These are phyloP conservation scores for Chiua sp. DNA, from an alignment of 1,284 basidiomycete genomes.

Conservation along the genomic window DNA sequence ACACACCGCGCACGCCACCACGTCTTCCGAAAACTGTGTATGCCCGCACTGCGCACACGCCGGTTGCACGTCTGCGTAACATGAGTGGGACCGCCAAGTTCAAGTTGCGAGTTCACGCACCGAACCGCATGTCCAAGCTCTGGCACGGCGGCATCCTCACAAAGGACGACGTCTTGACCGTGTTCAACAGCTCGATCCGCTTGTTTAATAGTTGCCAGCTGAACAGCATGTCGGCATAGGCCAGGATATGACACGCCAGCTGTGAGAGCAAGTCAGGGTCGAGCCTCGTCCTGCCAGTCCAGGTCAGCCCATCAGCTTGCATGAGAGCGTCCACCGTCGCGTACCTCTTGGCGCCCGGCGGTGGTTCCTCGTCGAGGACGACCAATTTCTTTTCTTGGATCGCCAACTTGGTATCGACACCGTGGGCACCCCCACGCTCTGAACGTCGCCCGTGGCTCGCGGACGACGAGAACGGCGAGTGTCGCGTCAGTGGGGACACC, in stretches of 20 bases:
- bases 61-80: constrained; percentile 41
- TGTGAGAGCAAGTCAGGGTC: constrained; percentile 43
- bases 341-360: constrained; percentile 14
- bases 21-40: constrained; percentile 39
- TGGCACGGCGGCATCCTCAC: constrained; percentile 25
- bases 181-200: constrained; percentile 72
- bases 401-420: constrained; percentile 30
- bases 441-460: constrained; percentile 41
- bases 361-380: constrained; percentile 37
- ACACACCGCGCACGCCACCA: constrained; percentile 56
- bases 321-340: neutral
- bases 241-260: constrained; percentile 63
- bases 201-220: constrained; percentile 72
- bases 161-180: constrained; percentile 46
- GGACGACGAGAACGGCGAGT: constrained; percentile 49
- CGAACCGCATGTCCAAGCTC: constrained; percentile 41
- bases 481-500: constrained; percentile 29
- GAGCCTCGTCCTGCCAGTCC: constrained; percentile 13
- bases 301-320: too few relatives aligned
- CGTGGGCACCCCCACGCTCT: constrained; percentile 43
- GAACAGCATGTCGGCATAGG: constrained; percentile 78
- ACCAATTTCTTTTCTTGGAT: constrained; percentile 43
- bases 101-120: too few relatives aligned
- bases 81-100: too few relatives aligned
- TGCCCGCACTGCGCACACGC: constrained; percentile 44